phyloP scores from a whole-genome alignment of 495 filamentous ascomycete species.

The Cercophora scortea region DNA sequence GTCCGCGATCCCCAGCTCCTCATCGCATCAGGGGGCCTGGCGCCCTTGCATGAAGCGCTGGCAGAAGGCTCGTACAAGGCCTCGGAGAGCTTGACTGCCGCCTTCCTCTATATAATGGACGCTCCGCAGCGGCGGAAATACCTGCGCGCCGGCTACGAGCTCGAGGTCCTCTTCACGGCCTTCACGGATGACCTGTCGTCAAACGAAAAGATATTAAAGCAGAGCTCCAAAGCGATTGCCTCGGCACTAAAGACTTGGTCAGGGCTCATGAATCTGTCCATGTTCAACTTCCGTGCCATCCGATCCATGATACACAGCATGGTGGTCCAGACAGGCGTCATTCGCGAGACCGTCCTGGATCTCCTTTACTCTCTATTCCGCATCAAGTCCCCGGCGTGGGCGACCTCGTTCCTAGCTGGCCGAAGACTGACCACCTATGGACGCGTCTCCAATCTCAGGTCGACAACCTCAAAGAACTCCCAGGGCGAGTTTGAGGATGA shows the following conservation, averaged over 20 bases:
- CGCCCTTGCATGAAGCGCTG: constrained; percentile 74
- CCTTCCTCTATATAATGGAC: constrained; percentile 85
- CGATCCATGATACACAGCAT: constrained; percentile 74
- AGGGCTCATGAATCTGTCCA: constrained; percentile 72
- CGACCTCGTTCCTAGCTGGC: constrained; percentile 88
- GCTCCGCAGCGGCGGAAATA: constrained; percentile 71
- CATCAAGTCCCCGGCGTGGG: constrained; percentile 95
- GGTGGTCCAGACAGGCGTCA: constrained; percentile 59
- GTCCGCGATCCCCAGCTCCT: constrained; percentile 75
- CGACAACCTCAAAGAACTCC: constrained; percentile 27
- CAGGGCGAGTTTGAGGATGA: constrained; percentile 57
- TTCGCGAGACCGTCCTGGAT: constrained; percentile 69
- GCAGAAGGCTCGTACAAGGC: constrained; percentile 87
- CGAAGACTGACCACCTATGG: constrained; percentile 90
- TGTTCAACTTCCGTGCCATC: constrained; percentile 76
- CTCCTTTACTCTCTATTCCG: constrained; percentile 83
- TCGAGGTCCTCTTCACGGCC: constrained; percentile 73
- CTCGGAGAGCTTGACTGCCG: constrained; percentile 73
- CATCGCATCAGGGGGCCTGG: constrained; percentile 71
- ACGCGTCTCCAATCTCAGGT: constrained; percentile 79
- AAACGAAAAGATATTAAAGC: constrained; percentile 70
- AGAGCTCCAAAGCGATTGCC: constrained; percentile 77
- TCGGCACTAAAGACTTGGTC: constrained; percentile 93
- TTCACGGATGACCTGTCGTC: constrained; percentile 77
- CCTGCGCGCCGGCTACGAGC: constrained; percentile 69